Conservation (phyloP, 441 rosid genomes). For the Croton setiger region DNA sequence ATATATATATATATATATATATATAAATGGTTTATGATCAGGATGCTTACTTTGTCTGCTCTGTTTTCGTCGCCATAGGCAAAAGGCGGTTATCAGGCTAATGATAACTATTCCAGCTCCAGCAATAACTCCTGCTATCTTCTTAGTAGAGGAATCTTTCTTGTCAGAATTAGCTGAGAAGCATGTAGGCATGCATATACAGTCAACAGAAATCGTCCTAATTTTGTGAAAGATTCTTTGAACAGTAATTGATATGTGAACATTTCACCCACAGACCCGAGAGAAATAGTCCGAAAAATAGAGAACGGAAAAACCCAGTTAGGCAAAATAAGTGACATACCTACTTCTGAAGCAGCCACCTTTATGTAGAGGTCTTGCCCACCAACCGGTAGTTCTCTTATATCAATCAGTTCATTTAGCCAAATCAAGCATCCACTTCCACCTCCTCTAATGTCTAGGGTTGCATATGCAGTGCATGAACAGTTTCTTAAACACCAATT, state of each 20-base stretch:
- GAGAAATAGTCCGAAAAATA: background rate
- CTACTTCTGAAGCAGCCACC: slow-evolving; percentile 29
- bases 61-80: no score
- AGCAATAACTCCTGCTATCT: background rate
- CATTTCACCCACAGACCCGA: background rate
- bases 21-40: no score
- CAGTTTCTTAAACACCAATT: slow-evolving; percentile 31
- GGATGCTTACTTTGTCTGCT: no score
- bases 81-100: background rate
- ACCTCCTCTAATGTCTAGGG: slow-evolving; percentile 35
- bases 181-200: background rate
- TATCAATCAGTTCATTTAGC: slow-evolving; percentile 22
- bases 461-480: slow-evolving; percentile 60
- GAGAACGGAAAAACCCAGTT: background rate
- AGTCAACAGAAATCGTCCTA: background rate
- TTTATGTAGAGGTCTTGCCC: slow-evolving; percentile 29
- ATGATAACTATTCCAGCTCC: background rate
- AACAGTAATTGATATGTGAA: background rate
- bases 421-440: slow-evolving; percentile 67
- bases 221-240: background rate
- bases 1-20: no score
- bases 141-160: background rate
- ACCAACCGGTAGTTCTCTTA: slow-evolving; percentile 11
- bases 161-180: background rate
- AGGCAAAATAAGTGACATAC: slow-evolving; percentile 10